Evolutionary conservation across 1,139 yeast genomes (phyloP).

Genomic region (Pichia sp.): DNA sequence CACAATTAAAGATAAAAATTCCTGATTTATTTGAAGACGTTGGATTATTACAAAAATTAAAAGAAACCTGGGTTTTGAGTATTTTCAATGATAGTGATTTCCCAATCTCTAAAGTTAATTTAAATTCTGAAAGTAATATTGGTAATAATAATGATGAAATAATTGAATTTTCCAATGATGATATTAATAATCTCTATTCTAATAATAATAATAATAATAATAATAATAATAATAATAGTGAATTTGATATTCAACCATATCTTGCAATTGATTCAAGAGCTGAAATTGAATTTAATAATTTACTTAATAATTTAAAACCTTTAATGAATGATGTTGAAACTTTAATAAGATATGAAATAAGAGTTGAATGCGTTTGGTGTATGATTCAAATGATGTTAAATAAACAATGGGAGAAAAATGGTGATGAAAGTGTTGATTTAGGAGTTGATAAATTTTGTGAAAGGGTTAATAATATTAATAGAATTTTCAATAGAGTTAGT

Average conservation of each 20-base stretch:
- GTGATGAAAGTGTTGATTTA: conserved; percentile 16
- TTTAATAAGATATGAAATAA: conserved; percentile 16
- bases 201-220: no score
- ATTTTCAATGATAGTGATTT: conserved; percentile 11
- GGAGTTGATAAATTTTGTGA: conserved; percentile 18
- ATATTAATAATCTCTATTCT: neutral
- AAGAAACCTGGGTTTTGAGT: conserved; percentile 27
- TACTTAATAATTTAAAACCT: conserved; percentile 5
- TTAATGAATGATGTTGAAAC: conserved; percentile 16
- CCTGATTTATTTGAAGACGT: conserved; percentile 25
- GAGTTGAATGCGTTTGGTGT: conserved; percentile 17
- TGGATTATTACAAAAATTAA: conserved; percentile 18
- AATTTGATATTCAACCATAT: conserved; percentile 7
- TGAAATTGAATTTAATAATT: conserved; percentile 10
- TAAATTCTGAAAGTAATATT: conserved; percentile 15
- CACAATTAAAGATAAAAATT: conserved; percentile 41
- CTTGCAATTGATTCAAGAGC: conserved; percentile 11
- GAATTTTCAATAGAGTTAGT: conserved; percentile 15
- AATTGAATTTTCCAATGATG: neutral
- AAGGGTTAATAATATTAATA: conserved; percentile 12
- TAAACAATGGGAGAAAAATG: conserved; percentile 12
- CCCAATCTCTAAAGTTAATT: conserved; percentile 19
- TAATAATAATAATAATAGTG: neutral
- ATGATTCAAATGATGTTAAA: conserved; percentile 16
- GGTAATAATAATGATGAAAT: neutral